A percentile compares a stretch with the other conserved stretches of the same genome.
Conservation (phyloP, 2,329 filamentous ascomycete species). For the Atkinsonella hypoxylon region DNA sequence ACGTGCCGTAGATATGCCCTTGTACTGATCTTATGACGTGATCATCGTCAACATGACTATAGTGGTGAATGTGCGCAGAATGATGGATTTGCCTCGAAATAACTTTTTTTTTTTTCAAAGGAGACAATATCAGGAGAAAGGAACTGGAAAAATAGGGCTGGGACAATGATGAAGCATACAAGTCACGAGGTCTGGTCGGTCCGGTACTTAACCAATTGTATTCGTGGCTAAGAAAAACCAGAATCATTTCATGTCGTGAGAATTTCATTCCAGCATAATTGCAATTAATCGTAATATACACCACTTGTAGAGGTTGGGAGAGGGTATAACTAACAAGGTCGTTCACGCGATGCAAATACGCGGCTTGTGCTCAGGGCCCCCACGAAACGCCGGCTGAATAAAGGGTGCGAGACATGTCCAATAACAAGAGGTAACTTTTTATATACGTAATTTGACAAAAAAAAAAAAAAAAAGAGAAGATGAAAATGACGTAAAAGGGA, state of each 20-base stretch:
- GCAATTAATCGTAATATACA: neutral
- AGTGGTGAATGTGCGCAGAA: too few species aligned
- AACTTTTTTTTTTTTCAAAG: too few species aligned
- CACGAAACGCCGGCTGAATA: slow-evolving; percentile 17
- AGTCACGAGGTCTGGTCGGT: neutral
- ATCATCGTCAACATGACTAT: too few species aligned
- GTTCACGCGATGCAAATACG: slow-evolving; percentile 34
- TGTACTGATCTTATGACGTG: too few species aligned
- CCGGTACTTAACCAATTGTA: too few species aligned
- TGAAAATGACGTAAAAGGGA: neutral
- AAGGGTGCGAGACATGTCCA: neutral
- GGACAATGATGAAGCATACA: too few species aligned
- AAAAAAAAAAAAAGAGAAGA: too few species aligned
- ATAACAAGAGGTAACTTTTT: neutral
- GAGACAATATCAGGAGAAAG: too few species aligned
- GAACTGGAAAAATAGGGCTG: too few species aligned
- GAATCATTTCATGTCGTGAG: neutral
- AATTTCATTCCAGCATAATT: neutral
- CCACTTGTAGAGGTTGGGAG: slow-evolving; percentile 4
- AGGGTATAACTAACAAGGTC: slow-evolving; percentile 19
- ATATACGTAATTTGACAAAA: neutral
- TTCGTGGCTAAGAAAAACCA: neutral
- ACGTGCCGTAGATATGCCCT: neutral
- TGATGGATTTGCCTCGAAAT: too few species aligned
- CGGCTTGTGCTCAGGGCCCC: slow-evolving; percentile 22